These are phyloP conservation scores for Saraca asoca DNA, from an alignment of 331 rosid species.

Conservation along the genomic window DNA sequence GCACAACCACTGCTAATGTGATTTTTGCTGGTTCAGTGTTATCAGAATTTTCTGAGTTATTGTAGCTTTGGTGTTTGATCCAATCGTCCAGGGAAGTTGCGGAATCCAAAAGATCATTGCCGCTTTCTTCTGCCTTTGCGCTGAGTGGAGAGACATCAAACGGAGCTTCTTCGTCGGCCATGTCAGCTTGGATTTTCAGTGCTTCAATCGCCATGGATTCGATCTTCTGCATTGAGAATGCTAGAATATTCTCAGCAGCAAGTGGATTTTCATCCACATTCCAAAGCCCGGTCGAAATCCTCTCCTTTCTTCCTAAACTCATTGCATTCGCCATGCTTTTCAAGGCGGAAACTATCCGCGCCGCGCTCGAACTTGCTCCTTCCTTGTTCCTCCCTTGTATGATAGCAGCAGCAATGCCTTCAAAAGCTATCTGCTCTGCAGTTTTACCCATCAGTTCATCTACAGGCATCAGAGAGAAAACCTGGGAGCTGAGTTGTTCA, in stretches of 20 bases:
- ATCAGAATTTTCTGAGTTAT: conserved; percentile 30
- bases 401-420: conserved; percentile 88
- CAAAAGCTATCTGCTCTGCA: conserved; percentile 93
- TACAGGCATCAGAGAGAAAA: conserved; percentile 62
- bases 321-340: conserved; percentile 65
- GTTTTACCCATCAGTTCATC: conserved; percentile 88
- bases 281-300: conserved; percentile 88
- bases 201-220: conserved; percentile 74
- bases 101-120: conserved; percentile 55
- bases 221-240: conserved; percentile 69
- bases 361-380: conserved; percentile 90
- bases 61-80: conserved; percentile 47
- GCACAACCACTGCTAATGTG: conserved; percentile 58
- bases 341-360: conserved; percentile 64
- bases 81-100: conserved; percentile 71
- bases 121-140: conserved; percentile 38
- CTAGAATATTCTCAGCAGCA: conserved; percentile 62
- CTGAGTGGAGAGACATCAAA: conserved; percentile 71
- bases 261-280: conserved; percentile 58
- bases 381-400: conserved; percentile 92
- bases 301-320: conserved; percentile 72
- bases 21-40: conserved; percentile 33
- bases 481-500: conserved; percentile 65
- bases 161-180: conserved; percentile 81
- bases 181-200: conserved; percentile 68